These are phyloP conservation scores for Alectoria sarmentosa DNA, from an alignment of 495 filamentous ascomycete genomes.

Conservation along the genomic window DNA sequence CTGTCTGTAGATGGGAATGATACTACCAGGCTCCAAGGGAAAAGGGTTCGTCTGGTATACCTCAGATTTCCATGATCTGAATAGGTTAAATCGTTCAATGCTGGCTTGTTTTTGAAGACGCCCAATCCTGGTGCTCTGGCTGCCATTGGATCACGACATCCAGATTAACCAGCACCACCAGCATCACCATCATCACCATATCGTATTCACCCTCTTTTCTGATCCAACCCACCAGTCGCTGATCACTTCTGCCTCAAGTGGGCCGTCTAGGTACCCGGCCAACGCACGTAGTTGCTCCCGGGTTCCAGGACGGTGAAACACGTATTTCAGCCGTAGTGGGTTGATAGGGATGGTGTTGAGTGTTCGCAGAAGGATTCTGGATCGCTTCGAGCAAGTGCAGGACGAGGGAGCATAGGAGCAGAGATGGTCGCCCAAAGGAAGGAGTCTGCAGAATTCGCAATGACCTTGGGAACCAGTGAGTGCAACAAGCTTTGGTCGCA, in stretches of 20 bases:
- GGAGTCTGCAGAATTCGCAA: slow-evolving; percentile 2
- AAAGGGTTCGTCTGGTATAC: too few species aligned
- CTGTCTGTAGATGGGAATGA: background rate
- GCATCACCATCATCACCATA: background rate
- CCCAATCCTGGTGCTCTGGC: background rate
- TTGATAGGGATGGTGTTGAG: background rate
- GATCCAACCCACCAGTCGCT: background rate
- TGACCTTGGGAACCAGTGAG: background rate
- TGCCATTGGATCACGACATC: background rate
- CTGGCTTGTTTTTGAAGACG: background rate
- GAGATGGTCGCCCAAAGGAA: background rate
- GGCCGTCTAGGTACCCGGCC: background rate
- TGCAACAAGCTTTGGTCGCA: background rate
- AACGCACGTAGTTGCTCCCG: background rate
- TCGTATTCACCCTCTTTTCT: background rate
- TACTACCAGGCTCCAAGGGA: background rate
- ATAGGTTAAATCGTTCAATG: background rate
- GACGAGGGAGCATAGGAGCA: slow-evolving; percentile 3
- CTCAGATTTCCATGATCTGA: too few species aligned
- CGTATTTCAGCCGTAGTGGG: background rate
- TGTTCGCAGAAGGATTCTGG: background rate
- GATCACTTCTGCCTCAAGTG: background rate
- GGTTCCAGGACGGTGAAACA: background rate
- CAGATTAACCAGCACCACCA: background rate
- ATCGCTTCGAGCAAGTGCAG: slow-evolving; percentile 4